Evolutionary conservation across 768 basidiomycete genomes (phyloP), one percentile per base, ranked within the genome.

Genomic region (Termitomyces titanicus): DNA sequence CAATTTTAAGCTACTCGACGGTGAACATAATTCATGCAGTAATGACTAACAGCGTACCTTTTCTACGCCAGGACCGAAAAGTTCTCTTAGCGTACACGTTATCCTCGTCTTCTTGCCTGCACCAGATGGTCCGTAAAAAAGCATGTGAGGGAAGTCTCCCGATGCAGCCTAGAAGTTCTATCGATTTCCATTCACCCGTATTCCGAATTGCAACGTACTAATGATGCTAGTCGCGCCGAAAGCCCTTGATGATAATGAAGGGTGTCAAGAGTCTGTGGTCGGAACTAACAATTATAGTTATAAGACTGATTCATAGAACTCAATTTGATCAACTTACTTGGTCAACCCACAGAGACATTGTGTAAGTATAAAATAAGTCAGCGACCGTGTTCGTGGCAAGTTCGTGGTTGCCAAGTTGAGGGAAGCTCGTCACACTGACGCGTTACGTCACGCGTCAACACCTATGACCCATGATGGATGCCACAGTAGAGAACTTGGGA

Each of bases 61-160:
- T 70, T 98, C 96, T 2, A 88, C 93, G 1, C 95, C 93, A 42
- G 83, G 77, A 0, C 96, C 97, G 72, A 94, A 99, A 47, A 98
- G 70, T 63, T 97, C 87, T 59, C 88, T 77, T 55, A 99, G 69
- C 6, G 92, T 95, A 58, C 90, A 92, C 62, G 88, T 87, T 63
- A 98, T 94, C 35, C 96, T 80, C 42, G 96, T 98, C 81, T 99
- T 99, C 78, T 98, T 98, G 15, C 96, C 96, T 13, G 96, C 94
- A 20, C 96, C 96, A 4, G 92, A 92, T 9, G 96, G 96, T 0
- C 96, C 96, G 66, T 98, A 99, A 75, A 98, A 96, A 1, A 99
- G 82, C 76, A 97, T 86, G 68, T 99, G 96, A 8, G 96, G 96
- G 67, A 99, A 98, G 75, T 98, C 95, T 0, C 92, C 92, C 1